These are phyloP conservation scores for Diaporthe caulivora DNA, from an alignment of 2,329 filamentous ascomycete genomes.

Conservation along the genomic window DNA sequence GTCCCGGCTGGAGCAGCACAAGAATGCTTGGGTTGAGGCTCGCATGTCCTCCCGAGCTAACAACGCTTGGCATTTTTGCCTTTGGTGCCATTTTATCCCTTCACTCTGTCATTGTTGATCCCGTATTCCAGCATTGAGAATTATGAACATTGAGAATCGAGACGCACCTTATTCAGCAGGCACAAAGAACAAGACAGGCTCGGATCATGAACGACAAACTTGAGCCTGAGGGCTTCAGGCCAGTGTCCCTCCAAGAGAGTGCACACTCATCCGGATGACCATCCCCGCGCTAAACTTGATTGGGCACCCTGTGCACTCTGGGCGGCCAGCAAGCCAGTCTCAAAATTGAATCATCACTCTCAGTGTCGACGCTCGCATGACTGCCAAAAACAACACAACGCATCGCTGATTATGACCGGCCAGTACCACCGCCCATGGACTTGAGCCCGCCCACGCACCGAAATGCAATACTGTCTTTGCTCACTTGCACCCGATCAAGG, in stretches of 20 bases:
- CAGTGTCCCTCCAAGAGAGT: neutral
- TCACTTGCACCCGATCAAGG: neutral
- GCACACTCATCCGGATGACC: neutral
- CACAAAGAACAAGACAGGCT: neutral
- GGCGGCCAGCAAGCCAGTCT: neutral
- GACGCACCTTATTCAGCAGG: neutral
- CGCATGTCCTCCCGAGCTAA: neutral
- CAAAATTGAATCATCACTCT: constrained; percentile 27
- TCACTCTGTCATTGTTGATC: neutral
- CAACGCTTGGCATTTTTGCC: neutral
- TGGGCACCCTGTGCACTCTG: constrained; percentile 2
- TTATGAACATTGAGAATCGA: neutral
- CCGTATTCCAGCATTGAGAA: no score
- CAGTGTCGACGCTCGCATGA: neutral
- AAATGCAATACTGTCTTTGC: neutral
- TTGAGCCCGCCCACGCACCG: neutral
- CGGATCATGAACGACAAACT: neutral
- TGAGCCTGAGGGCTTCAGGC: neutral
- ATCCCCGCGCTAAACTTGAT: constrained; percentile 13
- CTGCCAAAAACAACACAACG: neutral
- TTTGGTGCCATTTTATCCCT: neutral
- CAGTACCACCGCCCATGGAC: constrained; percentile 2
- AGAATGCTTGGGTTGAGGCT: constrained; percentile 2
- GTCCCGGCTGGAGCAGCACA: neutral
- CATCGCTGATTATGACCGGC: neutral